A percentile compares a stretch with the other conserved stretches of the same genome.
Evolutionary conservation across 140 eudicot species (phyloP).

Genomic region (Anethum foeniculum): DNA sequence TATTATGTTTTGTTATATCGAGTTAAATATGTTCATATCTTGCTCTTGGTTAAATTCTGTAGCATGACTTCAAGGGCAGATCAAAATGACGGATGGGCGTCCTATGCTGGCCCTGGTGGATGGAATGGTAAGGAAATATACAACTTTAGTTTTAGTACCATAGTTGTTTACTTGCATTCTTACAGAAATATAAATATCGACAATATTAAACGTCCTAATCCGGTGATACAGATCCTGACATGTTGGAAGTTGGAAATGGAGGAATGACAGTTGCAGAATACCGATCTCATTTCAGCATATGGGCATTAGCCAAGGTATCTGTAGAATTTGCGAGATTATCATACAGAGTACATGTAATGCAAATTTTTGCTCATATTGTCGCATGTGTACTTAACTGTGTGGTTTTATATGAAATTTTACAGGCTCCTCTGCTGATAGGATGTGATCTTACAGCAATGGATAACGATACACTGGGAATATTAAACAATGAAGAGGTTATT

Average conservation of each 20-base stretch:
- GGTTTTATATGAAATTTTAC: neutral
- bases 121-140: constrained; percentile 62
- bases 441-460: constrained; percentile 71
- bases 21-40: neutral
- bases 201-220: neutral
- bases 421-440: constrained; percentile 94
- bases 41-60: constrained; percentile 3
- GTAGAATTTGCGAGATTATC: too few species aligned
- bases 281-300: constrained; percentile 93
- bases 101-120: constrained; percentile 84
- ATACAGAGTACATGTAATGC: neutral
- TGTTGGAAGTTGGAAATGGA: constrained; percentile 96
- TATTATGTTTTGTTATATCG: neutral
- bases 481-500: constrained; percentile 70
- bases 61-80: constrained; percentile 82
- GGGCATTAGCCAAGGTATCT: constrained; percentile 86
- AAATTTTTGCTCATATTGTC: neutral
- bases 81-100: constrained; percentile 73
- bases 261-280: constrained; percentile 79
- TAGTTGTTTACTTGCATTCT: neutral
- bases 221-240: constrained; percentile 75
- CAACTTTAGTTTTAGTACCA: neutral
- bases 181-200: neutral
- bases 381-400: neutral
- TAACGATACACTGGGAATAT: constrained; percentile 36